Conservation (phyloP, 75 land plant genomes). For the Adiantum capillusveneris region DNA sequence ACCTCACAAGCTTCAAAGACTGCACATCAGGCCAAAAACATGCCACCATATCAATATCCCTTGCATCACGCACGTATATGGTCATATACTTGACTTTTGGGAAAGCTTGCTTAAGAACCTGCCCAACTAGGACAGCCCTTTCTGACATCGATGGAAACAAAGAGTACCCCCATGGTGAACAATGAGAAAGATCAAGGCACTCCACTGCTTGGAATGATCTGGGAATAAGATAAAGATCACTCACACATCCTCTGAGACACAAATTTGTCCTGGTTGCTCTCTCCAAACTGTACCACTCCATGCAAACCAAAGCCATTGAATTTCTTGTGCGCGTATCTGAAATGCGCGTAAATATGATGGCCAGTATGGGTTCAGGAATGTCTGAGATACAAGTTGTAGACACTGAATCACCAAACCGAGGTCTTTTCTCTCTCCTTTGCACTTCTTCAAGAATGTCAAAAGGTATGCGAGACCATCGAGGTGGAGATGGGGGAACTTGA, state of each 20-base stretch:
- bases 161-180: conserved; percentile 88
- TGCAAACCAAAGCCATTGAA: conserved; percentile 45
- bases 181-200: conserved; percentile 62
- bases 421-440: conserved; percentile 16
- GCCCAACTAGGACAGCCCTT: conserved; percentile 10
- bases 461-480: conserved; percentile 2
- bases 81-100: conserved; percentile 46
- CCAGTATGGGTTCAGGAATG: conserved; percentile 32
- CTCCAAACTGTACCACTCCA: conserved; percentile 45
- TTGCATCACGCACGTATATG: conserved; percentile 47
- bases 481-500: background rate
- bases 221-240: conserved; percentile 33
- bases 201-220: conserved; percentile 50
- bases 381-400: conserved; percentile 27
- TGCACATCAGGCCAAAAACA: conserved; percentile 42
- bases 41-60: conserved; percentile 36
- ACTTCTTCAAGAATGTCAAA: background rate
- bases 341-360: conserved; percentile 24
- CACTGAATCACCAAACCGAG: background rate
- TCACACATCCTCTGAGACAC: conserved; percentile 66
- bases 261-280: conserved; percentile 59
- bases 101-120: conserved; percentile 35
- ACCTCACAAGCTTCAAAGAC: conserved; percentile 55
- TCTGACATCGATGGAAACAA: conserved; percentile 18
- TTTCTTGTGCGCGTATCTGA: conserved; percentile 30